Conservation (phyloP, 2,329 filamentous ascomycete genomes). For the Clonostachys chloroleuca region DNA sequence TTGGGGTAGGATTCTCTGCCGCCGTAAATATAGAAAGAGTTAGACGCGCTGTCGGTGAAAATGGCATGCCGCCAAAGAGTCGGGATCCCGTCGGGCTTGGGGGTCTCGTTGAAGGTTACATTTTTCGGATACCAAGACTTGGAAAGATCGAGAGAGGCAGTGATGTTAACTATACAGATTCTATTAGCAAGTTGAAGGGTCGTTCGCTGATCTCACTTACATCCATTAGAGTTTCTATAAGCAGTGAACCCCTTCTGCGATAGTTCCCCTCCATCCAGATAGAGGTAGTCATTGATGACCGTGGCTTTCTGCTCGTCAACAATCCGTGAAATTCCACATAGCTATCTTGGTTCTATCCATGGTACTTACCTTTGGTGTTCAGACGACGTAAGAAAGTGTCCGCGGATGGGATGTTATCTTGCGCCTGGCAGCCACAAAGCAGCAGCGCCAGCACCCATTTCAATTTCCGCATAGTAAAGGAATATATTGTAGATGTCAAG, state of each 20-base stretch:
- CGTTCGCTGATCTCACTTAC: background rate
- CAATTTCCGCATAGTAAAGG: too few relatives aligned
- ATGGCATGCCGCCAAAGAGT: conserved; percentile 12
- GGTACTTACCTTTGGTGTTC: too few relatives aligned
- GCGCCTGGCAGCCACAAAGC: too few relatives aligned
- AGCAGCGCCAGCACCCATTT: too few relatives aligned
- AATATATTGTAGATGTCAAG: too few relatives aligned
- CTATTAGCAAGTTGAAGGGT: background rate
- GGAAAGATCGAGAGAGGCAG: conserved; percentile 23
- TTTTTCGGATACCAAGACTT: conserved; percentile 25
- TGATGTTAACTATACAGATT: conserved; percentile 10
- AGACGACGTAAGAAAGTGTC: too few relatives aligned
- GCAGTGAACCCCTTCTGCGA: conserved; percentile 4
- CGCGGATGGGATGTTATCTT: too few relatives aligned
- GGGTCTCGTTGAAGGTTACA: conserved; percentile 11
- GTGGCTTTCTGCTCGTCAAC: background rate
- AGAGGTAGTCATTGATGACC: conserved; percentile 24
- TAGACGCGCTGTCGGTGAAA: conserved; percentile 15
- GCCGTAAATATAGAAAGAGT: conserved; percentile 25
- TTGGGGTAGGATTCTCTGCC: background rate
- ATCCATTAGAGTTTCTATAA: background rate
- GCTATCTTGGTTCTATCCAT: too few relatives aligned
- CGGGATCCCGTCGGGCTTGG: conserved; percentile 15
- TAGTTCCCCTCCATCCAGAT: conserved; percentile 30
- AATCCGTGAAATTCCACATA: too few relatives aligned